Percentiles rank a stretch among this genome's conserved stretches.
phyloP scores from a whole-genome alignment of 2,329 filamentous ascomycete genomes.

The Ophiostoma pallidulum region DNA sequence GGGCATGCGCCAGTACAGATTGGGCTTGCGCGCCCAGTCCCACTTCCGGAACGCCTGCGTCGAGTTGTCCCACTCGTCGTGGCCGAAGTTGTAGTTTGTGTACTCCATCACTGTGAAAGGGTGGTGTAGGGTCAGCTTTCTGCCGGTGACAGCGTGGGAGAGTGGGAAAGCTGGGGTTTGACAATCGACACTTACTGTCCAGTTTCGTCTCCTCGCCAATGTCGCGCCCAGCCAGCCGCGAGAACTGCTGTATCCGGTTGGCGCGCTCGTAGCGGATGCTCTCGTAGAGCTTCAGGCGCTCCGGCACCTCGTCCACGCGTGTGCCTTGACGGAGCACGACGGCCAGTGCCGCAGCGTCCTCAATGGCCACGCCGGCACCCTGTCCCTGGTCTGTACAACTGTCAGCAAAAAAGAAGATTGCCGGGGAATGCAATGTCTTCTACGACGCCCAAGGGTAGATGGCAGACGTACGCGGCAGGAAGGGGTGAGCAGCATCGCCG shows the following conservation, averaged over 20 bases:
- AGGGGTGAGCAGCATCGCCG: conserved; percentile 61
- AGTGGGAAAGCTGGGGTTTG: too few species aligned
- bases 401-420: too few species aligned
- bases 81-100: conserved; percentile 44
- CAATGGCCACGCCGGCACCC: conserved; percentile 55
- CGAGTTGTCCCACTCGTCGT: conserved; percentile 49
- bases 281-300: conserved; percentile 50
- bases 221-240: conserved; percentile 43
- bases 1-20: conserved; percentile 35
- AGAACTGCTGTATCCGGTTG: conserved; percentile 24
- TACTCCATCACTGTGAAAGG: conserved; percentile 27
- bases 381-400: conserved; percentile 52
- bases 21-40: conserved; percentile 30
- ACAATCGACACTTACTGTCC: conserved; percentile 28
- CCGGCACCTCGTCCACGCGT: conserved; percentile 35
- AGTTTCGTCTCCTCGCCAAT: conserved; percentile 24
- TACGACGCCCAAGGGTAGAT: too few species aligned
- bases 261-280: conserved; percentile 44
- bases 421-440: too few species aligned
- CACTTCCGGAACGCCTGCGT: conserved; percentile 40
- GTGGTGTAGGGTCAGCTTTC: too few species aligned
- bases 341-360: conserved; percentile 52
- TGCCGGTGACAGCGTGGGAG: too few species aligned
- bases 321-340: conserved; percentile 44
- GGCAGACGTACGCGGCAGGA: too few species aligned